Evolutionary conservation across 768 basidiomycete genomes (phyloP).

Genomic region (Collybia mongolica): DNA sequence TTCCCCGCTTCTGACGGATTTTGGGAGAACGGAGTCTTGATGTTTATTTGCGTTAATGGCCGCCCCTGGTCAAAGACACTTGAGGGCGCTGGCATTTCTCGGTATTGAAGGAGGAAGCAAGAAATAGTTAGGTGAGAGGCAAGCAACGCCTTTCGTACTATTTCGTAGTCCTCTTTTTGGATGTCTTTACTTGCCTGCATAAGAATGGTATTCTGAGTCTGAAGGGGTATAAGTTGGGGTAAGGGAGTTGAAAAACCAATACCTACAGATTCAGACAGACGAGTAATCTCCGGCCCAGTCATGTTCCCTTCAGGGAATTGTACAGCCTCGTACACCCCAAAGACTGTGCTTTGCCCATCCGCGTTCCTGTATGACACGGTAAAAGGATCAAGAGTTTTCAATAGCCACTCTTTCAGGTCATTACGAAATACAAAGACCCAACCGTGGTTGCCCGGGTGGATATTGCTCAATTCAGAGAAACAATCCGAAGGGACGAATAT

Average conservation of each 20-base stretch:
- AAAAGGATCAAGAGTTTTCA: slow-evolving; percentile 8
- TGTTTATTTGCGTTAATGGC: too few species aligned
- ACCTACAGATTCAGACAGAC: not conserved
- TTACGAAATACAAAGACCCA: slow-evolving; percentile 14
- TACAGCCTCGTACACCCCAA: slow-evolving; percentile 8
- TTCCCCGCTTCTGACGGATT: too few species aligned
- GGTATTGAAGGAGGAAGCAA: not conserved
- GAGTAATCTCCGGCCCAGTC: slow-evolving; percentile 13
- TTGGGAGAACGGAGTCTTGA: too few species aligned
- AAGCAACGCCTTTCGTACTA: not conserved
- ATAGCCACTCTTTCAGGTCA: slow-evolving; percentile 11
- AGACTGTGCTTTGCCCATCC: slow-evolving; percentile 2
- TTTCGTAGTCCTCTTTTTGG: not conserved
- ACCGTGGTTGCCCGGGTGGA: slow-evolving; percentile 11
- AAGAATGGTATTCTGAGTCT: slow-evolving; percentile 9
- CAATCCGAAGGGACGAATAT: slow-evolving; percentile 11
- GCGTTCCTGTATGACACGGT: slow-evolving; percentile 4
- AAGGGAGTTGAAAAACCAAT: not conserved
- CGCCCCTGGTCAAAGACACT: too few species aligned
- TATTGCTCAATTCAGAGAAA: slow-evolving; percentile 7
- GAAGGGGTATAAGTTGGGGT: not conserved
- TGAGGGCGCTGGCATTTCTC: not conserved
- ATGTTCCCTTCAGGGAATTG: slow-evolving; percentile 6
- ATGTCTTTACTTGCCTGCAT: not conserved
- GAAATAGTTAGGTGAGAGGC: not conserved